phyloP scores from a whole-genome alignment of 257 asterid species.

The Lycium ferocissimum region DNA sequence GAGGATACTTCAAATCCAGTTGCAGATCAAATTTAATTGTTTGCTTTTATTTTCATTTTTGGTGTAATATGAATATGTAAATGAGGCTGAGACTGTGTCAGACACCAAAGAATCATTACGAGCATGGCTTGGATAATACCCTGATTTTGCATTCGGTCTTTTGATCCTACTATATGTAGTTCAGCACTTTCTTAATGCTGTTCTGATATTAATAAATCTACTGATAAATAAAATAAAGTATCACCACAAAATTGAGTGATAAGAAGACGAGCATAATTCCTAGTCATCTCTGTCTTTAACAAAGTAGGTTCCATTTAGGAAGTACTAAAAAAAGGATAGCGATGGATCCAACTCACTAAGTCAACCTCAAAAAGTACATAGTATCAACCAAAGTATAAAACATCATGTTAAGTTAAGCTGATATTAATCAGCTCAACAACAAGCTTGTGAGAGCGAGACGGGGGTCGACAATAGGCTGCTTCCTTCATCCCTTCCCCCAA shows the following conservation, averaged over 20 bases:
- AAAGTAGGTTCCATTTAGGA: not conserved
- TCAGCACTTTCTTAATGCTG: not conserved
- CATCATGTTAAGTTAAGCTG: not conserved
- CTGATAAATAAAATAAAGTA: not conserved
- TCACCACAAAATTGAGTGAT: not conserved
- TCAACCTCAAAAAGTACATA: not conserved
- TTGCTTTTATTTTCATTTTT: not conserved
- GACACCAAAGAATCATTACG: not conserved
- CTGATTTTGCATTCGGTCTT: not conserved
- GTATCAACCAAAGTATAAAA: not conserved
- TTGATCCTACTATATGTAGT: not conserved
- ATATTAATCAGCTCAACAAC: conserved; percentile 8
- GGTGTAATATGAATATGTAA: not conserved
- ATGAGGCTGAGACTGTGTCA: not conserved
- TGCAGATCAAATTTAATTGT: not conserved
- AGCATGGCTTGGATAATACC: not conserved
- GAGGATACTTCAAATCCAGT: not conserved
- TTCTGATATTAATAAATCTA: not conserved
- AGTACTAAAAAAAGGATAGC: not conserved
- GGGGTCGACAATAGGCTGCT: not conserved
- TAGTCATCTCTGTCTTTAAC: not conserved
- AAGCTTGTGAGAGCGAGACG: not conserved
- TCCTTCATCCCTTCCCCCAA: conserved; percentile 7
- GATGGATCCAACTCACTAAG: not conserved
- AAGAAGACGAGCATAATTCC: not conserved